Evolutionary conservation across 345 rosid genomes (phyloP).

Genomic region (Lepidium didymum): DNA sequence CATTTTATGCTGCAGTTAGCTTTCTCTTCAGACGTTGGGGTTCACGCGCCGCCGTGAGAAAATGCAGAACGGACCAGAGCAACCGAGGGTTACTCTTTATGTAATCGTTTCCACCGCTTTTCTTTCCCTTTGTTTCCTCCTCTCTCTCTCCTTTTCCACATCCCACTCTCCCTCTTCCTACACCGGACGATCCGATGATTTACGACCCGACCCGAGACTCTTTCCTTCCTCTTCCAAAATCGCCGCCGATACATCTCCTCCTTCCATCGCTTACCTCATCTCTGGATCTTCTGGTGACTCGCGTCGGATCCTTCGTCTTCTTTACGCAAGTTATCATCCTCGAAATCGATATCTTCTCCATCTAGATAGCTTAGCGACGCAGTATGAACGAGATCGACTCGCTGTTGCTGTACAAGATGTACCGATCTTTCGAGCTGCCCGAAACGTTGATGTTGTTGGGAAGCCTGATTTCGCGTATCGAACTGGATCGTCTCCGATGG

Average conservation of each 20-base stretch:
- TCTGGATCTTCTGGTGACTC: conserved; percentile 71
- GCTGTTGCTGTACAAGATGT: conserved; percentile 53
- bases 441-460: conserved; percentile 75
- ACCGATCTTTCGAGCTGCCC: conserved; percentile 64
- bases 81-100: conserved; percentile 41
- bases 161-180: conserved; percentile 28
- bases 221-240: conserved; percentile 56
- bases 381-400: conserved; percentile 58
- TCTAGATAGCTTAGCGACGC: conserved; percentile 62
- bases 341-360: conserved; percentile 77
- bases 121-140: conserved; percentile 62
- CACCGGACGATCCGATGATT: conserved; percentile 5
- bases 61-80: conserved; percentile 36
- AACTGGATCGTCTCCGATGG: conserved; percentile 74
- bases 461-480: conserved; percentile 70
- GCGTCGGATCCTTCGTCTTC: conserved; percentile 65
- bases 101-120: conserved; percentile 48
- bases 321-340: conserved; percentile 77
- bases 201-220: conserved; percentile 59
- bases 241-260: conserved; percentile 54
- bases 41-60: conserved; percentile 17
- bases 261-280: conserved; percentile 71
- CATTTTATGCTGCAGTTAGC: conserved; percentile 11
- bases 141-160: conserved; percentile 38
- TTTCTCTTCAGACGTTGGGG: neutral